phyloP scores from a whole-genome alignment of 2,329 filamentous ascomycete genomes.

The Sclerotinia trifoliorum region DNA sequence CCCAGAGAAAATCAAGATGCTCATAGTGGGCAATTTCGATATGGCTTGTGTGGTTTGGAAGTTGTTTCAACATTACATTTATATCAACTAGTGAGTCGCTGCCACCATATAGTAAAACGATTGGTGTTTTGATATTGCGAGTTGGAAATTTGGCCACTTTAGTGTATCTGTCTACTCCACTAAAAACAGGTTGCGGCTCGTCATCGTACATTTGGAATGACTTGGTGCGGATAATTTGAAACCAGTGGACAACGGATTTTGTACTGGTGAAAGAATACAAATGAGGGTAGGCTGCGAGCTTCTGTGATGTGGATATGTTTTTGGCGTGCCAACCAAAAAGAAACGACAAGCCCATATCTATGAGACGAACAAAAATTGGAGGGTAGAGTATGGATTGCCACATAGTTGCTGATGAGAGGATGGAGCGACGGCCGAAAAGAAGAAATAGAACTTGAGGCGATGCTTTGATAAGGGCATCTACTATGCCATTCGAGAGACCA shows the following conservation, averaged over 20 bases:
- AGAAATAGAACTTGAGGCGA: slow-evolving; percentile 91
- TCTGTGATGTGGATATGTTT: slow-evolving; percentile 85
- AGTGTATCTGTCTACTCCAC: slow-evolving; percentile 77
- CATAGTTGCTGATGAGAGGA: slow-evolving; percentile 90
- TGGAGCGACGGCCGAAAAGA: slow-evolving; percentile 86
- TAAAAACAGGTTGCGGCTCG: slow-evolving; percentile 75
- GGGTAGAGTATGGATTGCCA: slow-evolving; percentile 97
- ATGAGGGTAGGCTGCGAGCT: slow-evolving; percentile 92
- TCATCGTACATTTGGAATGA: slow-evolving; percentile 99
- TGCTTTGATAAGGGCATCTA: slow-evolving; percentile 89
- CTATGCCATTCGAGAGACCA: slow-evolving; percentile 83
- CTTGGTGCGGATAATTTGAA: slow-evolving; percentile 95
- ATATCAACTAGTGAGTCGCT: slow-evolving; percentile 95
- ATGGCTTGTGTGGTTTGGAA: slow-evolving; percentile 80
- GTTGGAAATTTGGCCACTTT: slow-evolving; percentile 97
- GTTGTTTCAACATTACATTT: slow-evolving; percentile 82
- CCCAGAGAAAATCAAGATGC: slow-evolving; percentile 96
- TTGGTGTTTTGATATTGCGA: slow-evolving; percentile 92
- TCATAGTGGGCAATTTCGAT: slow-evolving; percentile 91
- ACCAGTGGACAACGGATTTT: slow-evolving; percentile 98
- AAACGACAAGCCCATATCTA: slow-evolving; percentile 77
- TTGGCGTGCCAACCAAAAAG: slow-evolving; percentile 85
- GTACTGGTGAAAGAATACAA: slow-evolving; percentile 96
- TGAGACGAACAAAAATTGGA: slow-evolving; percentile 83
- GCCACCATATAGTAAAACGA: slow-evolving; percentile 90